Percentiles rank a stretch among this genome's conserved stretches.
Evolutionary conservation across 1,284 basidiomycete genomes (phyloP).

Genomic region (Melampsora larici-populina): DNA sequence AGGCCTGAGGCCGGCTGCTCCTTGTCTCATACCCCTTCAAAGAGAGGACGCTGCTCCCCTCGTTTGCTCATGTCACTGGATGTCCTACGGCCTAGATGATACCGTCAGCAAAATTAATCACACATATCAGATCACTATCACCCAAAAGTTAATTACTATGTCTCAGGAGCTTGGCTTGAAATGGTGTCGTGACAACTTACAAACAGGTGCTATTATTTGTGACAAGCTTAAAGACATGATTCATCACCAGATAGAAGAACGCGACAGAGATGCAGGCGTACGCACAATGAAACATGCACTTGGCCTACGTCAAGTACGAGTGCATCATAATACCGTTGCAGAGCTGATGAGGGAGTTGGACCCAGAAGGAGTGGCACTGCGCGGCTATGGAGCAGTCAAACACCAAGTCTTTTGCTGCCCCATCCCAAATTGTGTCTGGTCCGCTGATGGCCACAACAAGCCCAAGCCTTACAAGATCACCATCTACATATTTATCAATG

Average conservation of each 20-base stretch:
- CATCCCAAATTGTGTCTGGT: constrained; percentile 11
- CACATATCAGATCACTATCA: no score
- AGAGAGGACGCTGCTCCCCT: no score
- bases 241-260: neutral
- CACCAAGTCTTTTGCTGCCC: neutral
- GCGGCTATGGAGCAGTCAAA: neutral
- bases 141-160: no score
- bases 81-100: no score
- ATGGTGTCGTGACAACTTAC: neutral
- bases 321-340: neutral
- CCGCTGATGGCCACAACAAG: constrained; percentile 17
- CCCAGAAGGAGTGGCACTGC: constrained; percentile 7
- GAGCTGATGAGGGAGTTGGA: neutral
- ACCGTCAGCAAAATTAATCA: no score
- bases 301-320: neutral
- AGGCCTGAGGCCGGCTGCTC: no score
- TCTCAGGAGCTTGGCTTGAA: neutral
- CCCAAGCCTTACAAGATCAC: neutral
- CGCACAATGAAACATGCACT: neutral
- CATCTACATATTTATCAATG: no score
- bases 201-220: neutral
- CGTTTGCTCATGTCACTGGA: no score
- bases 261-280: neutral
- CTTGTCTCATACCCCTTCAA: no score
- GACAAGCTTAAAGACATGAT: neutral